These are phyloP conservation scores for Uronychia setigera DNA, from an alignment of 73 alveolate genomes.

Conservation along the genomic window DNA sequence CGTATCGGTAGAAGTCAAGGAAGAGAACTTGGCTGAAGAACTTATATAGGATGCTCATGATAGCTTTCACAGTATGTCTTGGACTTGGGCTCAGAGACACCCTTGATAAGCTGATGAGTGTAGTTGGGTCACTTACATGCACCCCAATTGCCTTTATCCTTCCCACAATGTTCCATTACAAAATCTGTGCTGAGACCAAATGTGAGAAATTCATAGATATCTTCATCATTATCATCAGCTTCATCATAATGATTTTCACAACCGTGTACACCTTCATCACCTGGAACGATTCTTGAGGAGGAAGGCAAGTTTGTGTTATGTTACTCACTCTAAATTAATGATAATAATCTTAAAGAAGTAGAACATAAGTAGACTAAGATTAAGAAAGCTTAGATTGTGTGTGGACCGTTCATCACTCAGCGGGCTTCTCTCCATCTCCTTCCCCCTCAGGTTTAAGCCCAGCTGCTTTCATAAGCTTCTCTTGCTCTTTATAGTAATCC, in stretches of 20 bases:
- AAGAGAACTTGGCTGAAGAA: constrained; percentile 46
- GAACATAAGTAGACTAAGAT: background rate
- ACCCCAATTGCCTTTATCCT: constrained; percentile 66
- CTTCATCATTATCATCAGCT: constrained; percentile 22
- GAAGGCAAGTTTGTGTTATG: background rate
- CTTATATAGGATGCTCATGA: constrained; percentile 28
- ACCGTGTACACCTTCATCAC: constrained; percentile 14
- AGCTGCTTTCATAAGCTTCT: constrained; percentile 66
- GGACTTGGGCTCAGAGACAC: constrained; percentile 31
- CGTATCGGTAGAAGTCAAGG: constrained; percentile 10
- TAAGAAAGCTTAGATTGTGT: too few relatives aligned
- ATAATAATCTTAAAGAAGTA: background rate
- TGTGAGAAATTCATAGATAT: constrained; percentile 8
- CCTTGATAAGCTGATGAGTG: constrained; percentile 54
- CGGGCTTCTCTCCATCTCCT: constrained; percentile 13
- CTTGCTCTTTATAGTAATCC: constrained; percentile 66
- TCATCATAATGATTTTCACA: constrained; percentile 6
- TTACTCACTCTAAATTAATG: background rate
- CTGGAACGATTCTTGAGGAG: constrained; percentile 1
- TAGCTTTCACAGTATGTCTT: constrained; percentile 27
- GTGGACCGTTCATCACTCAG: too few relatives aligned
- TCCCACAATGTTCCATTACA: constrained; percentile 57
- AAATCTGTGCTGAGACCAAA: constrained; percentile 18
- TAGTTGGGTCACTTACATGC: constrained; percentile 63
- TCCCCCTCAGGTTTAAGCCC: constrained; percentile 42